Conservation (phyloP, 306 rosid genomes). For the Cucumis hystrix region DNA sequence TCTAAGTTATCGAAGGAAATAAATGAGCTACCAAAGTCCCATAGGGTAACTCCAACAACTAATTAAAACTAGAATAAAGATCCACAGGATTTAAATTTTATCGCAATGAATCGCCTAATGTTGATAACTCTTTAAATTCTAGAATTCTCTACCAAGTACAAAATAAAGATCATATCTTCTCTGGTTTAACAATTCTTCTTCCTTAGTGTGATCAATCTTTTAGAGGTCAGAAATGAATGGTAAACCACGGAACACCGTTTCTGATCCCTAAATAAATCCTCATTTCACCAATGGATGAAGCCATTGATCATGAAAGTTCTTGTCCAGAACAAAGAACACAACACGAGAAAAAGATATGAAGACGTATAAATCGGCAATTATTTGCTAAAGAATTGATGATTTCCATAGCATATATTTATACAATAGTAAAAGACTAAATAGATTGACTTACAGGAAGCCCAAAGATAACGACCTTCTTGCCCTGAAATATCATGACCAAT, state of each 20-base stretch:
- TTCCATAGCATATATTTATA: neutral
- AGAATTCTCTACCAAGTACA: neutral
- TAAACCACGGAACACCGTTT: neutral
- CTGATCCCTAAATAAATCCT: neutral
- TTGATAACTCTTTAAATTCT: neutral
- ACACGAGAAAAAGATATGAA: neutral
- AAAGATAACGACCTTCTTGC: conserved; percentile 74
- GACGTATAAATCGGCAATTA: neutral
- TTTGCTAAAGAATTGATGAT: neutral
- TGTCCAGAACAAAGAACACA: neutral
- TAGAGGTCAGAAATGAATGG: neutral
- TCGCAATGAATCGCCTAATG: neutral
- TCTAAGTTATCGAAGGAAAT: neutral
- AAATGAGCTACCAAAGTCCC: neutral
- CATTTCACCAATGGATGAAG: neutral
- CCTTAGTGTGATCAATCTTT: neutral
- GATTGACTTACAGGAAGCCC: conserved; percentile 81
- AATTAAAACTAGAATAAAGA: neutral
- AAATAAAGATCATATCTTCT: neutral
- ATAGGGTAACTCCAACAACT: neutral
- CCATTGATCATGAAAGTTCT: neutral
- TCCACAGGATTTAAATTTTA: neutral
- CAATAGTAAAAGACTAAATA: neutral
- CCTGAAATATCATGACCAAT: conserved; percentile 30
- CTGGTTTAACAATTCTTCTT: neutral